Base-by-base conservation (phyloP, 768 basidiomycete genomes). In the Trametes maxima region DNA sequence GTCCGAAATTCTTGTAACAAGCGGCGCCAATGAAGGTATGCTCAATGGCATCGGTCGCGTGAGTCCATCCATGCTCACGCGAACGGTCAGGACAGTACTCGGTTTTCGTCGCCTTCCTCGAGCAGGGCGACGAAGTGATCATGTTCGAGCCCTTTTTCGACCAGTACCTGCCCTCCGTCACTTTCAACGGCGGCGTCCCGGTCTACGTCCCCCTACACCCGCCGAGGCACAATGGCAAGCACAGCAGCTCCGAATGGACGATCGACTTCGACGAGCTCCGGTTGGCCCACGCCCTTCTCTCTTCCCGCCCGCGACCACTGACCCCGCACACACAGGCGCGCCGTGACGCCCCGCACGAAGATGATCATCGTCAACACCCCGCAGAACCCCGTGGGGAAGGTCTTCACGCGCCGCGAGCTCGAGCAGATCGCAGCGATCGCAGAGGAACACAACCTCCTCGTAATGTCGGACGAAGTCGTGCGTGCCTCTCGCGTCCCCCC, bases 111-210 rank as follows among this genome's bases (percentile, higher is more conserved):
- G 97, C 97, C 0, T 98, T 96, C 77, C 75, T 97, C 40, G 89
- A 98, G 63, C 81, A 84, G 39, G 96, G 90, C 3, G 97, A 98
- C 69, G 97, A 99, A 74, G 96, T 98, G 64, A 96, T 99, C 75
- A 88, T 98, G 85, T 95, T 98, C 70, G 97, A 98, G 75, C 96
- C 95, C 1, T 97, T 94, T 81, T 98, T 97, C 71, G 95, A 98
- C 71, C 95, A 98, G 73, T 96, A 95, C 73, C 82, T 95, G 53
- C 90, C 95, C 22, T 93, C 92, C 6, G 89, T 96, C 54, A 90
- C 89, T 28, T 97, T 98, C 84, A 95, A 96, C 68, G 92, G 92
- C 33, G 96, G 94, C 46, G 87, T 85, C 63, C 94, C 95, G 13
- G 88, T 98, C 48, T 98, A 92, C 71, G 94, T 99, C 11, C 96